phyloP scores from a whole-genome alignment of 208 protist genomes.

The Leishmania mexicana region DNA sequence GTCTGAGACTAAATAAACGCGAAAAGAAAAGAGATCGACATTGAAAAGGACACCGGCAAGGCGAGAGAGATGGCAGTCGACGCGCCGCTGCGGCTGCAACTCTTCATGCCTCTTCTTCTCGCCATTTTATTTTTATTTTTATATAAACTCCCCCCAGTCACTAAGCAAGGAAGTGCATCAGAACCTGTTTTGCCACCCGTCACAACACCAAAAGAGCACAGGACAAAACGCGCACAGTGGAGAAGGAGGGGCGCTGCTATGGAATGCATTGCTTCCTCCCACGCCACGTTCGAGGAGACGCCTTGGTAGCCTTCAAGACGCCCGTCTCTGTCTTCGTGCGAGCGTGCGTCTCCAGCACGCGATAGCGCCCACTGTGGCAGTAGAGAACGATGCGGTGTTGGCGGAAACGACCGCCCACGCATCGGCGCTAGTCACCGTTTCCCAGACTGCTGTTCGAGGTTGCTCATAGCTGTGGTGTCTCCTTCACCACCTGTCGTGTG shows the following conservation, averaged over 20 bases:
- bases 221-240: neutral
- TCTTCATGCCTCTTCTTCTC: neutral
- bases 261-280: neutral
- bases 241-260: neutral
- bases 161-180: neutral
- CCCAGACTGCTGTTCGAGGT: neutral
- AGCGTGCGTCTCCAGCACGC: neutral
- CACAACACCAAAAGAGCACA: neutral
- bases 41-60: neutral
- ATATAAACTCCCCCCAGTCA: neutral
- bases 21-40: neutral
- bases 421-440: neutral
- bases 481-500: neutral
- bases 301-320: neutral
- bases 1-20: conserved; percentile 1
- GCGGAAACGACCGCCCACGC: neutral
- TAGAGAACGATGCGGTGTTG: neutral
- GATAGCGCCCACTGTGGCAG: neutral
- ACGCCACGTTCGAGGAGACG: neutral
- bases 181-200: neutral
- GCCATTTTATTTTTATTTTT: neutral
- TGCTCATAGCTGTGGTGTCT: neutral
- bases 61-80: neutral
- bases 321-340: neutral
- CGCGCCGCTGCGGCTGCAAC: neutral